These are phyloP conservation scores for Brassica napus DNA, from an alignment of 345 rosid genomes.

Conservation along the genomic window Da-Ae NC_063452.1:60744501-60745000, in stretches of 20 bases:
- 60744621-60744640: not conserved
- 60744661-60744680: not conserved
- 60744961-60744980: not conserved
- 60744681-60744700: too few species aligned
- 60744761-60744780: constrained; percentile 47
- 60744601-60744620: too few species aligned
- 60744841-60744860: constrained; percentile 50
- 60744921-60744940: constrained; percentile 34
- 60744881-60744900: constrained; percentile 78
- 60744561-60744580: not conserved
- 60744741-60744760: not conserved
- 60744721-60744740: too few species aligned
- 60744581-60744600: too few species aligned
- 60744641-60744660: not conserved
- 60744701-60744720: not conserved
- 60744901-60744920: constrained; percentile 69
- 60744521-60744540: constrained; percentile 57
- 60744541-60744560: not conserved
- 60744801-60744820: constrained; percentile 53
- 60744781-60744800: constrained; percentile 54
- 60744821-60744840: constrained; percentile 73
- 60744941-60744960: constrained; percentile 1
- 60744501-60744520: constrained; percentile 67
- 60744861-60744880: constrained; percentile 61
- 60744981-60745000: not conserved